phyloP scores from a whole-genome alignment of 140 eudicot genomes.

The Cichorium intybus region DNA sequence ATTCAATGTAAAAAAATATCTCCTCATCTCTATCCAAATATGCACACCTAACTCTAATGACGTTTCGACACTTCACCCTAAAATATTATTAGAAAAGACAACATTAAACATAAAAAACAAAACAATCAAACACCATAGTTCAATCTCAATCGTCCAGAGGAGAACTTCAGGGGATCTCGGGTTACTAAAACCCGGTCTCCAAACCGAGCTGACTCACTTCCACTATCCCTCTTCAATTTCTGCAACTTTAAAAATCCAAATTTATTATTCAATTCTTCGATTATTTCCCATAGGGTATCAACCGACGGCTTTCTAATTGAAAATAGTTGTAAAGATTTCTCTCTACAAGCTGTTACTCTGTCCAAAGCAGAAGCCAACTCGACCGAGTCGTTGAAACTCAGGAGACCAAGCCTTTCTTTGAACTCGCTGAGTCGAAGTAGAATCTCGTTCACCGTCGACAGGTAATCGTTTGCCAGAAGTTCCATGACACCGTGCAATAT shows the following conservation, averaged over 20 bases:
- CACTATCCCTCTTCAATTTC: conserved; percentile 22
- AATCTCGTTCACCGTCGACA: conserved; percentile 44
- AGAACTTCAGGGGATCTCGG: conserved; percentile 46
- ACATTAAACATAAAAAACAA: background rate
- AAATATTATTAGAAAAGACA: background rate
- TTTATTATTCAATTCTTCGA: conserved; percentile 38
- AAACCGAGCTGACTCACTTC: conserved; percentile 75
- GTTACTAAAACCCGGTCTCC: conserved; percentile 44
- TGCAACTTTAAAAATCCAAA: conserved; percentile 35
- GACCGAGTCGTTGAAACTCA: conserved; percentile 75
- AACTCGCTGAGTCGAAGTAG: conserved; percentile 59
- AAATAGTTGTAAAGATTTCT: conserved; percentile 30
- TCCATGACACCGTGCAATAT: conserved; percentile 44
- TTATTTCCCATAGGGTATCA: conserved; percentile 52
- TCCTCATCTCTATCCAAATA: conserved; percentile 9
- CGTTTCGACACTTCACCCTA: background rate
- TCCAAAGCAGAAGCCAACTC: conserved; percentile 53
- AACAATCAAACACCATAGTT: conserved; percentile 1
- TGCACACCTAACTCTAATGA: conserved; percentile 9
- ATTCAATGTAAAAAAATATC: background rate
- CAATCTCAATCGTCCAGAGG: conserved; percentile 52
- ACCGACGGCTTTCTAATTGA: conserved; percentile 31
- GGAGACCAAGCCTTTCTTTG: conserved; percentile 40
- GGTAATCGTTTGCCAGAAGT: conserved; percentile 47
- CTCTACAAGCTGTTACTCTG: conserved; percentile 52